A percentile compares a stretch with the other conserved stretches of the same genome.
phyloP scores from a whole-genome alignment of 2,329 filamentous ascomycete species.

The Pseudogymnoascus sp. region DNA sequence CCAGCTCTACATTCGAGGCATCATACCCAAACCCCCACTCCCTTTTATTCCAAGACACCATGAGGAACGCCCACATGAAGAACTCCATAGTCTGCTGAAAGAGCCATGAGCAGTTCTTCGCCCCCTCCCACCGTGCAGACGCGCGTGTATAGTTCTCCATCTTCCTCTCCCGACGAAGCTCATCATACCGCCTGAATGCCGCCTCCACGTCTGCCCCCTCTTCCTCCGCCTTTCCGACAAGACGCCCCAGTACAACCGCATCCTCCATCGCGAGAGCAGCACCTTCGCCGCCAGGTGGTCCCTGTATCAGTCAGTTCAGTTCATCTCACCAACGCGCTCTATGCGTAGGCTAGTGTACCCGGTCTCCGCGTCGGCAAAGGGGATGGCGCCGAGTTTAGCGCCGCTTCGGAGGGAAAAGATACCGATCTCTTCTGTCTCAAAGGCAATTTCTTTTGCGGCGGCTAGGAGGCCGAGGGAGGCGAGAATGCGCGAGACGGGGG shows the following conservation, averaged over 20 bases:
- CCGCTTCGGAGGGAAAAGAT: constrained; percentile 26
- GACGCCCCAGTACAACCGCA: constrained; percentile 37
- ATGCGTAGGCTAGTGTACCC: constrained; percentile 23
- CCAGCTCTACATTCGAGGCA: not conserved
- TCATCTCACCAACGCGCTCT: constrained; percentile 15
- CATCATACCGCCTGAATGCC: constrained; percentile 19
- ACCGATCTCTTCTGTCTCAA: constrained; percentile 21
- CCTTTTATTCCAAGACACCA: not conserved
- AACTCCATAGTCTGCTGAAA: constrained; percentile 19
- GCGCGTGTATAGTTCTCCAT: constrained; percentile 31
- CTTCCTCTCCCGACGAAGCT: constrained; percentile 23
- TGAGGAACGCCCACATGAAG: constrained; percentile 21
- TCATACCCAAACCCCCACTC: not conserved
- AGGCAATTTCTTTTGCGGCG: constrained; percentile 16
- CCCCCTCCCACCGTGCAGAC: constrained; percentile 19
- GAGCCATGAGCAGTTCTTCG: constrained; percentile 16
- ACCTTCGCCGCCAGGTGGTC: constrained; percentile 42
- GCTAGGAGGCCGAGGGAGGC: constrained; percentile 29
- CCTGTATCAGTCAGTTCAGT: constrained; percentile 20
- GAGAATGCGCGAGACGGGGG: constrained; percentile 37
- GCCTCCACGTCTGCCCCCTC: constrained; percentile 37
- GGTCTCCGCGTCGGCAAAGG: not conserved
- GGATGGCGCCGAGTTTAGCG: constrained; percentile 18
- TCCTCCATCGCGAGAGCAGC: constrained; percentile 45
- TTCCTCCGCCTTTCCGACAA: constrained; percentile 33